Evolutionary conservation across 2,329 filamentous ascomycete genomes (phyloP).

Genomic region (Colletotrichum sp.): DNA sequence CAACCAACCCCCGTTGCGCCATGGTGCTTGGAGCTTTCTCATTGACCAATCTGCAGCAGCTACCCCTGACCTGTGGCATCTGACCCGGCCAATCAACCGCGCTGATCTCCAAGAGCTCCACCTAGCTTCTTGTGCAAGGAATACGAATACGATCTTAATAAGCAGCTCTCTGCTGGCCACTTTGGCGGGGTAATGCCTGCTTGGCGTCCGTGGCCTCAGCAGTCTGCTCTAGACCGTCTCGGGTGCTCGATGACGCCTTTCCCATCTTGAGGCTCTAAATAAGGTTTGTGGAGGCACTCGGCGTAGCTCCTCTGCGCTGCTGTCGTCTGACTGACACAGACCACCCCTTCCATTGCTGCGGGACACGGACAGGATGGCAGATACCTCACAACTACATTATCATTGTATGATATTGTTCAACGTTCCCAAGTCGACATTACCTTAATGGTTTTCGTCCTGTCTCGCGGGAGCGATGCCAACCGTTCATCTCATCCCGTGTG

Average conservation of each 20-base stretch:
- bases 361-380: background rate
- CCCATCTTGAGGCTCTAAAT: constrained; percentile 11
- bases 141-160: constrained; percentile 16
- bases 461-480: background rate
- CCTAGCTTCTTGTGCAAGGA: background rate
- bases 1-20: background rate
- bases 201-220: background rate
- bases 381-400: background rate
- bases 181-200: background rate
- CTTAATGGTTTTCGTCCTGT: background rate
- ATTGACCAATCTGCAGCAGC: constrained; percentile 7
- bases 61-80: background rate
- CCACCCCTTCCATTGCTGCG: background rate
- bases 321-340: constrained; percentile 7
- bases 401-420: background rate
- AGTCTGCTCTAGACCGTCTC: background rate
- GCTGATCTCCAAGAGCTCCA: background rate
- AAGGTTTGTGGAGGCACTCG: constrained; percentile 11
- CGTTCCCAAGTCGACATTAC: background rate
- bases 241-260: background rate
- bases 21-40: background rate
- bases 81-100: background rate
- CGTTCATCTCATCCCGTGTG: background rate
- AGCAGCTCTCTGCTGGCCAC: background rate
- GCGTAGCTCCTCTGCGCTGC: background rate